Base-by-base conservation (phyloP, 2,329 filamentous ascomycete species). In the Periconia sp. region DNA sequence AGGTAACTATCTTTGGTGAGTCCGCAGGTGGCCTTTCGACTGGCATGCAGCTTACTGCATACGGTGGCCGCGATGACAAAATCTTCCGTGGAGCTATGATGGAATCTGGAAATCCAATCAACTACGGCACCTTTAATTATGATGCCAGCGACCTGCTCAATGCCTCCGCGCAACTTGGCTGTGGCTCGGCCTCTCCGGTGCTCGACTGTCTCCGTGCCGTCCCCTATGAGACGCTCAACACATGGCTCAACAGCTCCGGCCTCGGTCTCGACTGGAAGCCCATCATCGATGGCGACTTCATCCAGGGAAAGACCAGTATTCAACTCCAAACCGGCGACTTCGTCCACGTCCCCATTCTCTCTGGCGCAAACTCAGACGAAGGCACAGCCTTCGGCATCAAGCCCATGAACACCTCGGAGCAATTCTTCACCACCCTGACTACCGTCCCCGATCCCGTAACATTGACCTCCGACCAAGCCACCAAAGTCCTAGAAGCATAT, bases 311-410 rank as follows among this genome's bases (percentile, higher is more conserved):
- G 48, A 77, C 76, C 2, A 79, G 78, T 8, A 62, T 75, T 6
- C 80, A 85, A 52, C 69, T 88, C 5, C 67, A 71, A 1, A 63
- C 75, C 4, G 84, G 83, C 33, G 75, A 77, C 13, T 87, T 87
- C 50, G 79, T 86, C 42, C 76, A 81, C 38, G 81, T 88, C 0
- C 83, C 84, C 1, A 77, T 87, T 28, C 73, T 89, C 5, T 71
- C 78, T 23, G 85, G 86, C 5, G 78, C 78, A 24, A 88, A 87
- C 62, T 78, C 78, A 1, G 85, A 88, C 53, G 86, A 89, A 61
- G 86, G 83, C 2, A 78, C 78, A 1, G 70, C 72, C 1, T 86
- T 85, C 55, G 78, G 73, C 0, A 74, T 76, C 9, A 61, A 48
- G 5, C 78, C 76, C 12, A 77, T 86, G 48, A 78, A 84, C 57